Base-by-base conservation (phyloP, 371 early-diverging fungal species). In the Umbelopsis sp. region DNA sequence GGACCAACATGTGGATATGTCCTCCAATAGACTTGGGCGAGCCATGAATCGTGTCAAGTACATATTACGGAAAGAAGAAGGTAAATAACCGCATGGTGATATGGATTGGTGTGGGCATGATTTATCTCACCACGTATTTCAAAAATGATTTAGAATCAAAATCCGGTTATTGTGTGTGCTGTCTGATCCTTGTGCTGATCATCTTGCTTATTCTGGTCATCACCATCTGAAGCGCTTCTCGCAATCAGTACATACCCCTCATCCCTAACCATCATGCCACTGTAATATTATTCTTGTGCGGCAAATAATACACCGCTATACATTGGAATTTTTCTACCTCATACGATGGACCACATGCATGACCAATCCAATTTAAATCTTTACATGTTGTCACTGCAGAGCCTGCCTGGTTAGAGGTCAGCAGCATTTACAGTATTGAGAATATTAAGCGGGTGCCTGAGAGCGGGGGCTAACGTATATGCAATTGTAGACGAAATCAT, bases 11-110 rank as follows among this genome's bases (percentile, higher is more conserved):
- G 86, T 87, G 12, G 89, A 89, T 69, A 69, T 80, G 50, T 80
- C 87, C 4, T 73, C 86, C 53, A 79, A 81, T 14, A 71, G 78
- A 48, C 67, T 89, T 35, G 82, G 82, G 44, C 68, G 79, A 50
- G 87, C 87, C 8, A 89, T 87, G 87, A 72, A 72, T 44, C 75
- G 84, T 51, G 84, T 89, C 32, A 81, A 81, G 29, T 71, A 77
- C 46, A 82, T 89, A 53, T 71, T 89, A 63, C 85, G 81, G 63
- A 75, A 81, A 63, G 87, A 89, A 74, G 89, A 89, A 82, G 89
- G 89, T 88, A 78, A 64, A 35, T 29, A 16, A 53, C 8, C 10
- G 22, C 57, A 35, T 48, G 18, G 16, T 16, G 18, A 1, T 14
- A 2, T 18, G 12, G 7, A 18, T 35, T 18, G 10, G 32, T 57